phyloP scores from a whole-genome alignment of 768 basidiomycete genomes.

The Amyloporia xantha region DNA sequence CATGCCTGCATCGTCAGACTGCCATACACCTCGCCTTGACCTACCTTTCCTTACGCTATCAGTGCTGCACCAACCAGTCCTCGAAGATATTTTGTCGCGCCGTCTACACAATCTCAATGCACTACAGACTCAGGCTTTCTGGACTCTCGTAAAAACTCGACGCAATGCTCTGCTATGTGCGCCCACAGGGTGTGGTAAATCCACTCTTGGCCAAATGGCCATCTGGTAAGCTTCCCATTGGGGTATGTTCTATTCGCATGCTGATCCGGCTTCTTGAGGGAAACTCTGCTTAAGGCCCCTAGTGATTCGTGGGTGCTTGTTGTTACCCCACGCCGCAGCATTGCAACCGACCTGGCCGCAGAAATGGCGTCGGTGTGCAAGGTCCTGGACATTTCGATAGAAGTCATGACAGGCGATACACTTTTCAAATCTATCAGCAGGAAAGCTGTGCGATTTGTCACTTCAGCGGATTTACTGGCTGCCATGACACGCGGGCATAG shows the following conservation, averaged over 20 bases:
- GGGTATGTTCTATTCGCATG: constrained; percentile 8
- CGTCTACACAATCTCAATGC: constrained; percentile 62
- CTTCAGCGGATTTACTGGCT: constrained; percentile 44
- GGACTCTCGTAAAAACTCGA: constrained; percentile 66
- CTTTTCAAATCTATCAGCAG: constrained; percentile 32
- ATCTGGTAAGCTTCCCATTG: constrained; percentile 50
- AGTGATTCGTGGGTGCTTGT: constrained; percentile 53
- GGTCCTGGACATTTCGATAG: constrained; percentile 35
- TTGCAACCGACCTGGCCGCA: constrained; percentile 48
- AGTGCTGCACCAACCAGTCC: constrained; percentile 38
- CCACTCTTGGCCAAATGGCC: constrained; percentile 55
- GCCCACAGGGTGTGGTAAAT: constrained; percentile 79
- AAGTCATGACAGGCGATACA: constrained; percentile 22
- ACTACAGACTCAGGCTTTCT: constrained; percentile 86
- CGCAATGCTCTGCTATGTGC: constrained; percentile 68
- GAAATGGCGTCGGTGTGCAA: constrained; percentile 40
- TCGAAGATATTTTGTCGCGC: constrained; percentile 41
- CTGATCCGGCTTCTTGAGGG: constrained; percentile 36
- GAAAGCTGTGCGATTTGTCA: constrained; percentile 49
- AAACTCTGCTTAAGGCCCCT: constrained; percentile 38
- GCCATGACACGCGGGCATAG: constrained; percentile 31
- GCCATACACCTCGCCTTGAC: constrained; percentile 57
- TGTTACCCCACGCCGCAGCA: constrained; percentile 51
- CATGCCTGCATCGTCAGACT: constrained; percentile 62
- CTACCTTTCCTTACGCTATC: constrained; percentile 68